phyloP scores from a whole-genome alignment of 1,139 yeast genomes.

The Debaryomyces sp. region DNA sequence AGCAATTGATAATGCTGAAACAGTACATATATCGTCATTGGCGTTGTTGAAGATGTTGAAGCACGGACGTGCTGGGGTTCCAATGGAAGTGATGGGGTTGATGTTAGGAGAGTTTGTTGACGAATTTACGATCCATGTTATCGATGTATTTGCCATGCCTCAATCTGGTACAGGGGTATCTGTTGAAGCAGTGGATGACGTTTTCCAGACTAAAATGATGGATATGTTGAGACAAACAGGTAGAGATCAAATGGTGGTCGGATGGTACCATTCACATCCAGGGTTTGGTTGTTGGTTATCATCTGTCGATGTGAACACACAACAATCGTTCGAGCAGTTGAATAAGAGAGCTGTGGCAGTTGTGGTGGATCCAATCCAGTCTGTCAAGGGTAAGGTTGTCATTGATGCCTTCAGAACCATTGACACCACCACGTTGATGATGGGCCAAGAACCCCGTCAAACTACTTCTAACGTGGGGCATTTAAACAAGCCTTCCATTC shows the following conservation, averaged over 20 bases:
- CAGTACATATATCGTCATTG: slow-evolving; percentile 92
- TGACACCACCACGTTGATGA: slow-evolving; percentile 84
- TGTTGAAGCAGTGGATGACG: slow-evolving; percentile 99
- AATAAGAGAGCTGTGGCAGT: slow-evolving; percentile 96
- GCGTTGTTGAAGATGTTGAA: slow-evolving; percentile 95
- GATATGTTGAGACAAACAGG: slow-evolving; percentile 99
- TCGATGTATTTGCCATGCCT: slow-evolving; percentile 99
- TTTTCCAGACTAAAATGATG: slow-evolving; percentile 99
- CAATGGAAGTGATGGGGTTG: slow-evolving; percentile 99
- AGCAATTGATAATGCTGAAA: slow-evolving; percentile 91
- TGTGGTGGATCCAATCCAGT: slow-evolving; percentile 96
- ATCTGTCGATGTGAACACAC: slow-evolving; percentile 95
- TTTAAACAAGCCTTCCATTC: slow-evolving; percentile 95
- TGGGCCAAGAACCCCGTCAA: slow-evolving; percentile 98
- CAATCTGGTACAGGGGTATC: slow-evolving; percentile 98
- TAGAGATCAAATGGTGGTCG: slow-evolving; percentile 97
- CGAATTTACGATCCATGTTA: slow-evolving; percentile 95
- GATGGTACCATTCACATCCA: slow-evolving; percentile 99
- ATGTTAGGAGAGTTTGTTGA: slow-evolving; percentile 99
- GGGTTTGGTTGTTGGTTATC: slow-evolving; percentile 99
- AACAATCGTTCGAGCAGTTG: slow-evolving; percentile 94
- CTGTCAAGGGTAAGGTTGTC: slow-evolving; percentile 98
- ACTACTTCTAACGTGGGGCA: slow-evolving; percentile 96
- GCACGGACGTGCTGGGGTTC: slow-evolving; percentile 99
- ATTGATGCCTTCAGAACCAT: slow-evolving; percentile 97